Evolutionary conservation across 2,329 filamentous ascomycete genomes (phyloP), one percentile per base, ranked within the genome.

Genomic region (Arthrobotrys megalospora): DNA sequence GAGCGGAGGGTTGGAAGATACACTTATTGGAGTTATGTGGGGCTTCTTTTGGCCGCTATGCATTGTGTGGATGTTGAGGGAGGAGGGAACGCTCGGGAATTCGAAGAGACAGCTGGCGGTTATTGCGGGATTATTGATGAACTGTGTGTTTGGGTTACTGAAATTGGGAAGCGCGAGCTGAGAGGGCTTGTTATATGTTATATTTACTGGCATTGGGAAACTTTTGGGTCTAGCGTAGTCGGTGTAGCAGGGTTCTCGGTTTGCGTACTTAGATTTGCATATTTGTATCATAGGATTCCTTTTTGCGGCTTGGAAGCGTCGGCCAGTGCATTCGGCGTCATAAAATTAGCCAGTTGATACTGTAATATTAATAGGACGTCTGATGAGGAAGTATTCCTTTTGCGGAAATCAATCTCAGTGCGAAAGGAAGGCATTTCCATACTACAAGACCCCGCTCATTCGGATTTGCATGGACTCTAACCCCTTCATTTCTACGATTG

Each of bases 31-130:
- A 3, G 93, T 96, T 84, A 86, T 96, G 76, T 92, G 96, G 82
- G 96, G 96, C 0, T 99, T 98, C 86, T 92, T 99, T 84, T 98
- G 95, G 90, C 96, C 96, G 3, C 85, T 98, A 8, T 95, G 93
- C 0, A 94, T 93, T 82, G 86, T 95, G 93, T 86, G 96, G 62
- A 88, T 95, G 80, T 88, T 79, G 10, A 68, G 94, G 76, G 93
- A 97, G 84, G 92, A 96, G 73, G 94, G 93, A 0, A 90, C 98
- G 76, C 97, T 94, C 90, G 92, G 91, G 78, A 90, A 92, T 60
- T 78, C 75, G 82, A 88, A 94, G 82, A 92, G 93, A 86, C 91
- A 94, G 83, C 89, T 97, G 81, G 95, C 95, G 81, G 93, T 98
- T 14, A 90, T 92, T 64, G 91, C 94, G 52, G 96, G 96, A 0